These are phyloP conservation scores for Floccularia luteovirens DNA, from an alignment of 768 basidiomycete genomes.

Conservation along the genomic window DNA sequence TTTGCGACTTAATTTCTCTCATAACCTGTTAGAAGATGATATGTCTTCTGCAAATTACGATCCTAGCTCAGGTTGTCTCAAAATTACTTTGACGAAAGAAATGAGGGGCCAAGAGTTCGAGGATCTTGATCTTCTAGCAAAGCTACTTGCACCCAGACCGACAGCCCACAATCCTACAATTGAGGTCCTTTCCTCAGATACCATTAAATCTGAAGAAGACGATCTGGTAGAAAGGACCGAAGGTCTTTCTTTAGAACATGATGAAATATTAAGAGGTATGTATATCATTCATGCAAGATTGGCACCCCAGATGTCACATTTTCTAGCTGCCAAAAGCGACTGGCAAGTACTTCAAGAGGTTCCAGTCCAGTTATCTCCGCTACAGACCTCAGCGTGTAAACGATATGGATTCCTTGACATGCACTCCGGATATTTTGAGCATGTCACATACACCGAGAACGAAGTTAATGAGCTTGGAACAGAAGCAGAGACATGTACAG, in stretches of 20 bases:
- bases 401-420: conserved; percentile 74
- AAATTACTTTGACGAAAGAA: conserved; percentile 66
- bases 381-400: conserved; percentile 34
- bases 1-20: conserved; percentile 70
- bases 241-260: conserved; percentile 42
- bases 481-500: conserved; percentile 51
- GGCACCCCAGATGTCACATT: conserved; percentile 1
- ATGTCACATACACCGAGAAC: conserved; percentile 69
- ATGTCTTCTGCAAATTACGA: conserved; percentile 68
- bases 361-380: conserved; percentile 27
- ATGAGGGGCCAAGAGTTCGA: conserved; percentile 57
- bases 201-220: conserved; percentile 18
- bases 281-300: background rate
- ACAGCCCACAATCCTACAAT: conserved; percentile 31
- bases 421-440: conserved; percentile 68
- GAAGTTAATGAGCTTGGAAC: conserved; percentile 75
- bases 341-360: conserved; percentile 71
- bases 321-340: conserved; percentile 63
- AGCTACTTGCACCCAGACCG: conserved; percentile 63
- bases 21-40: conserved; percentile 61
- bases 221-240: conserved; percentile 36
- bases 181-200: conserved; percentile 45
- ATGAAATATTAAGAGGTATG: conserved; percentile 54
- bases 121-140: conserved; percentile 75
- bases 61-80: conserved; percentile 70